These are phyloP conservation scores for Pythium graminicola DNA, from an alignment of 352 stramenopile genomes.

Conservation along the genomic window DNA sequence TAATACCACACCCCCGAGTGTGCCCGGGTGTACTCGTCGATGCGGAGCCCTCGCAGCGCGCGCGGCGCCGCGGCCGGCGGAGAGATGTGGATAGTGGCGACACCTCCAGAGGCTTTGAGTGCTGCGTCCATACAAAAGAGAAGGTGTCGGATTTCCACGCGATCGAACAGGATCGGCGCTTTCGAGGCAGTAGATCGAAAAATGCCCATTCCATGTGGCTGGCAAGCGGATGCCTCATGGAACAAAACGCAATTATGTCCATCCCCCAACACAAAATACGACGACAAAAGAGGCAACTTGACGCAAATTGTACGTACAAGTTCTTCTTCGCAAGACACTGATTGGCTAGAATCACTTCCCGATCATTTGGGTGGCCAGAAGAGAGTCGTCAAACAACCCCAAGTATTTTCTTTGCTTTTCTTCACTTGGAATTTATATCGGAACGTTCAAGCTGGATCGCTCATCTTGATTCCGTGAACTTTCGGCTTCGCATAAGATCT, in stretches of 20 bases:
- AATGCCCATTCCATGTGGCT: background rate
- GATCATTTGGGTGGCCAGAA: background rate
- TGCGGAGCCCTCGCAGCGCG: constrained; percentile 27
- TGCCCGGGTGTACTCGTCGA: constrained; percentile 44
- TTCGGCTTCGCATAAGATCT: constrained; percentile 17
- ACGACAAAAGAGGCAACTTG: background rate
- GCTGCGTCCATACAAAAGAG: constrained; percentile 8
- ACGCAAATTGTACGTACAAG: constrained; percentile 10
- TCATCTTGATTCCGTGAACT: constrained; percentile 6
- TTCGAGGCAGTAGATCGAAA: background rate
- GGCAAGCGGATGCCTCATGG: background rate
- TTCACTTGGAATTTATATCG: background rate
- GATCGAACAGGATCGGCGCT: background rate
- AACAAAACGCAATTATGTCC: constrained; percentile 11
- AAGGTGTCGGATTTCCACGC: background rate
- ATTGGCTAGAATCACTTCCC: background rate
- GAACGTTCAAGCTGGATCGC: constrained; percentile 8
- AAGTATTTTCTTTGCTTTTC: background rate
- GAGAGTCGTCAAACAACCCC: background rate
- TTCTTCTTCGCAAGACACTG: background rate
- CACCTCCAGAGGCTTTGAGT: background rate
- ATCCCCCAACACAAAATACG: constrained; percentile 4
- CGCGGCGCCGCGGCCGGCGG: background rate
- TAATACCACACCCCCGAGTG: constrained; percentile 63
- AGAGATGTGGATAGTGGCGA: background rate